phyloP scores from a whole-genome alignment of 2,329 filamentous ascomycete species.

The Hypoxylon sp. region DNA sequence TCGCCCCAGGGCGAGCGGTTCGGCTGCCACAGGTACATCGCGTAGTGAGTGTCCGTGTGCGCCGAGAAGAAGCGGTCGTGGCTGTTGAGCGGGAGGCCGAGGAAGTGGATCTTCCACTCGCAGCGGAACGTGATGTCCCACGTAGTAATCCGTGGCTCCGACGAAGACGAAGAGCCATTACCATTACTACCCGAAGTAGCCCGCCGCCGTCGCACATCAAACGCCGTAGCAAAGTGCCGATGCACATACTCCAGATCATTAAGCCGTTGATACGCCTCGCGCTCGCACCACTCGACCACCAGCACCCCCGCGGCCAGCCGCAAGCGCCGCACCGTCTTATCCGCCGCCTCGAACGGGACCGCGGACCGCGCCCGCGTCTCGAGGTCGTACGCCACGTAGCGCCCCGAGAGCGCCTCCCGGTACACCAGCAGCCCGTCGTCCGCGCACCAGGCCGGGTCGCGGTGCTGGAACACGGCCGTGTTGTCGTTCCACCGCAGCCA shows the following conservation, averaged over 20 bases:
- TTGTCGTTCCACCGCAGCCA: constrained; percentile 58
- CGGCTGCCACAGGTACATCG: constrained; percentile 72
- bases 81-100: constrained; percentile 66
- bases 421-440: constrained; percentile 69
- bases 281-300: constrained; percentile 74
- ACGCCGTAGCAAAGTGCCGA: constrained; percentile 71
- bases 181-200: constrained; percentile 1
- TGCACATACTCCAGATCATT: constrained; percentile 65
- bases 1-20: constrained; percentile 67
- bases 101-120: constrained; percentile 71
- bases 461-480: constrained; percentile 58
- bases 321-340: constrained; percentile 66
- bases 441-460: constrained; percentile 64
- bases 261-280: constrained; percentile 62
- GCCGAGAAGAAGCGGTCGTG: constrained; percentile 72
- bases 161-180: too few species aligned
- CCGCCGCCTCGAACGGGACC: constrained; percentile 64
- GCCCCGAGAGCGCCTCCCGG: constrained; percentile 51
- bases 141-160: constrained; percentile 40
- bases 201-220: constrained; percentile 57
- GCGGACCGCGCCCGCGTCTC: constrained; percentile 56
- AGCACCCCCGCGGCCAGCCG: constrained; percentile 66
- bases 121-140: constrained; percentile 65
- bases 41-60: constrained; percentile 71
- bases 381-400: constrained; percentile 64